Percentiles rank a stretch among this genome's conserved stretches.
Evolutionary conservation across 305 asterid genomes (phyloP).

Genomic region (Fraxinus angustifolia): DNA sequence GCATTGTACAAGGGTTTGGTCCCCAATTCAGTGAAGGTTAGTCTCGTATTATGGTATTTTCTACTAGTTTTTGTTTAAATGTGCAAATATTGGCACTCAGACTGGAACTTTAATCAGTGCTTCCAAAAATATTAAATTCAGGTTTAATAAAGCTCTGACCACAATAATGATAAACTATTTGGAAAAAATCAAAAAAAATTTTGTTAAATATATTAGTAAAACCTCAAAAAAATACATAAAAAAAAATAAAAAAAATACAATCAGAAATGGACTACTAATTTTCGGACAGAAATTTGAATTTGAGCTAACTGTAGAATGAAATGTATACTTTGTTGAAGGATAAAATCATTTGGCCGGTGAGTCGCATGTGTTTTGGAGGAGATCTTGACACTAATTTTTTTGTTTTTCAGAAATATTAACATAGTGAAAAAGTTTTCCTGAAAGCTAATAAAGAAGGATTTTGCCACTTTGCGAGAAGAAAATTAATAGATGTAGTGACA

Average conservation of each 20-base stretch:
- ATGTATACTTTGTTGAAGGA: background rate
- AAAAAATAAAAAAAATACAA: background rate
- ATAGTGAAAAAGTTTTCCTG: background rate
- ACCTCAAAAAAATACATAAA: no score
- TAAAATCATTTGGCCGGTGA: background rate
- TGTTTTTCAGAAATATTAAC: background rate
- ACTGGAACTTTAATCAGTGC: background rate
- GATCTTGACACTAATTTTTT: background rate
- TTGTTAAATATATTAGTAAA: background rate
- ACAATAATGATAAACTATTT: background rate
- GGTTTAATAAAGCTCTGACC: background rate
- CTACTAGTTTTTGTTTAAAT: background rate
- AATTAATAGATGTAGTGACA: no score
- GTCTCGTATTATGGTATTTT: constrained; percentile 22
- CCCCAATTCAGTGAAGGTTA: constrained; percentile 91
- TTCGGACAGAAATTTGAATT: background rate
- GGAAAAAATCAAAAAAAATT: no score
- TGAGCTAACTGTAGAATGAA: background rate
- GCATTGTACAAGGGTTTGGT: constrained; percentile 91
- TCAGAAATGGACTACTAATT: background rate
- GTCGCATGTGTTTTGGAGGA: background rate
- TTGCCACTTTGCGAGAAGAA: no score
- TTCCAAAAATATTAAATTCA: background rate
- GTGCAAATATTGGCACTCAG: background rate
- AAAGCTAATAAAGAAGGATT: background rate